Evolutionary conservation across 2,329 filamentous ascomycete genomes (phyloP).

Genomic region (Phialemonium atrogriseum): DNA sequence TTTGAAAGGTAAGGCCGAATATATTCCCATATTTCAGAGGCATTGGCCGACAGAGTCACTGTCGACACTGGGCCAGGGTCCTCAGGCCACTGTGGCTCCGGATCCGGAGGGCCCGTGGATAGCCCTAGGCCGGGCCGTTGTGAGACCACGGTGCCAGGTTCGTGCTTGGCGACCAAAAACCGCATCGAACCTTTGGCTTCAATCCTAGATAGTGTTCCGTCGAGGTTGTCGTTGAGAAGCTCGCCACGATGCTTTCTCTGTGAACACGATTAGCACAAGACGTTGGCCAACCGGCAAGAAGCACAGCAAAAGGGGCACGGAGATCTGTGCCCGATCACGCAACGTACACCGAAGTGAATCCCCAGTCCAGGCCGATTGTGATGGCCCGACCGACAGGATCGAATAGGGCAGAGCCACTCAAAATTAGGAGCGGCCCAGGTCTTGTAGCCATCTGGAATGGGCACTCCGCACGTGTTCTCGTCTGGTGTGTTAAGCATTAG

Average conservation of each 20-base stretch:
- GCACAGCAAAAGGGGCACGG: background rate
- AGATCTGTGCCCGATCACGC: background rate
- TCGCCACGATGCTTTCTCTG: conserved; percentile 5
- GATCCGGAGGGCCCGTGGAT: too few relatives aligned
- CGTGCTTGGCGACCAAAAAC: conserved; percentile 1
- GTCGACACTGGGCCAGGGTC: too few relatives aligned
- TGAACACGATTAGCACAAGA: background rate
- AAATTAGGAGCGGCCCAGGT: background rate
- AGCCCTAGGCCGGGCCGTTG: too few relatives aligned
- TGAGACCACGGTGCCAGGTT: conserved; percentile 9
- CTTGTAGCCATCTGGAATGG: conserved; percentile 1
- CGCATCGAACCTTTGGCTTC: background rate
- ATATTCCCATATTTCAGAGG: conserved; percentile 17
- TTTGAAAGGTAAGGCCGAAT: conserved; percentile 13
- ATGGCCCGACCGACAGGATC: conserved; percentile 5
- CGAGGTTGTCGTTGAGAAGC: conserved; percentile 8
- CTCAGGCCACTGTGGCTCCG: too few relatives aligned
- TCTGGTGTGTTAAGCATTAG: background rate
- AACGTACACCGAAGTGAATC: conserved; percentile 8
- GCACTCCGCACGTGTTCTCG: background rate
- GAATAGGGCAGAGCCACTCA: conserved; percentile 9
- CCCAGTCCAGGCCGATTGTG: background rate
- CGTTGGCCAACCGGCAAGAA: conserved; percentile 8
- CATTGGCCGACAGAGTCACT: too few relatives aligned
- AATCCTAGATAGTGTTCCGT: conserved; percentile 6